A percentile compares a stretch with the other conserved stretches of the same genome.
Evolutionary conservation across 1,139 yeast species (phyloP).

Genomic region (Pichia sp.): DNA sequence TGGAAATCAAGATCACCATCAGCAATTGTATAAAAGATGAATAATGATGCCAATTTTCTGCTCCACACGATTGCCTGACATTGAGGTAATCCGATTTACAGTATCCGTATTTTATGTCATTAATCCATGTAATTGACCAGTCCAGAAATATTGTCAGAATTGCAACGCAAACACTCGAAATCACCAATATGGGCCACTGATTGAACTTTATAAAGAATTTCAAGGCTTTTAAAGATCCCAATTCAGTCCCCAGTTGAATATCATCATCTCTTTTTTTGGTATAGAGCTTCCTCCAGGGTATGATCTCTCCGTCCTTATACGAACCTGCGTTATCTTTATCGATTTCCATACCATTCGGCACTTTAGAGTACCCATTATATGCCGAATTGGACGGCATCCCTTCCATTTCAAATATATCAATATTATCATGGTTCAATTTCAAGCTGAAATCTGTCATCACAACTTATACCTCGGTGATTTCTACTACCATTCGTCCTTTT

Average conservation of each 20-base stretch:
- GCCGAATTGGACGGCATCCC: too few relatives aligned
- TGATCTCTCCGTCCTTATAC: slow-evolving; percentile 1
- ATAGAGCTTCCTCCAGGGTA: slow-evolving; percentile 11
- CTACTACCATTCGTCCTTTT: too few relatives aligned
- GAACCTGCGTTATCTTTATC: background rate
- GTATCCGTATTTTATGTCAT: slow-evolving; percentile 48
- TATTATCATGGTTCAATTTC: too few relatives aligned
- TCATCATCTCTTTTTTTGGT: slow-evolving; percentile 6
- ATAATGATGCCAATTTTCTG: slow-evolving; percentile 27
- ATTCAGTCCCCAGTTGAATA: background rate
- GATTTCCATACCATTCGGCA: too few relatives aligned
- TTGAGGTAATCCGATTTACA: slow-evolving; percentile 32
- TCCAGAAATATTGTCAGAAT: slow-evolving; percentile 52
- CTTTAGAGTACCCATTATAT: too few relatives aligned
- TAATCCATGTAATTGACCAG: slow-evolving; percentile 52
- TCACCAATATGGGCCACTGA: slow-evolving; percentile 56
- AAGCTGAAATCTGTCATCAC: too few relatives aligned
- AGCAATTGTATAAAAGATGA: slow-evolving; percentile 14
- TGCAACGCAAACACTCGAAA: slow-evolving; percentile 52
- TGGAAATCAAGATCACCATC: slow-evolving; percentile 29
- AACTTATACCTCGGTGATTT: too few relatives aligned
- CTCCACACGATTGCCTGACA: slow-evolving; percentile 23
- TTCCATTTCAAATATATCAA: too few relatives aligned
- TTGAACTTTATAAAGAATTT: slow-evolving; percentile 17
- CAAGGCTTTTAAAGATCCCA: background rate